Percentiles rank a stretch among this genome's conserved stretches.
Conservation (phyloP, 2,329 filamentous ascomycete genomes). For the Emmonsiellopsis sp. region DNA sequence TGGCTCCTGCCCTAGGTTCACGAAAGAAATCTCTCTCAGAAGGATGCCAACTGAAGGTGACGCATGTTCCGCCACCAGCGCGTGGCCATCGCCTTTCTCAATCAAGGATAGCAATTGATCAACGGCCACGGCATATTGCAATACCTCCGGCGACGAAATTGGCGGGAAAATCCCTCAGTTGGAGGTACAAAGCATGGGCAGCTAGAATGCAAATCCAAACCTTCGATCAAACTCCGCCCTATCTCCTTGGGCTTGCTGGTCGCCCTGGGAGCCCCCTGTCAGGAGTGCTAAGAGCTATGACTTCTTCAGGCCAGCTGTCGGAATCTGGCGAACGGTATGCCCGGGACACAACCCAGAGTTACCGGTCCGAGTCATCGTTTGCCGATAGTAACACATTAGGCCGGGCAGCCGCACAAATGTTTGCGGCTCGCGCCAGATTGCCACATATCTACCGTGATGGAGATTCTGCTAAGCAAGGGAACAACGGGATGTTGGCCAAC, state of each 20-base stretch:
- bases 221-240: constrained; percentile 8
- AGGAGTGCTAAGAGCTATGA: constrained; percentile 17
- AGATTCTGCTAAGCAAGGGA: too few species aligned
- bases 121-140: not conserved
- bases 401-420: not conserved
- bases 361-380: not conserved
- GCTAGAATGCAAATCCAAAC: constrained; percentile 27
- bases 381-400: not conserved
- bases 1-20: too few species aligned
- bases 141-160: not conserved
- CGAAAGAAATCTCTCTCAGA: too few species aligned
- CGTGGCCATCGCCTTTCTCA: not conserved
- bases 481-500: too few species aligned
- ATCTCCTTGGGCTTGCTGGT: constrained; percentile 15
- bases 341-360: not conserved
- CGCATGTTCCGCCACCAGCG: too few species aligned
- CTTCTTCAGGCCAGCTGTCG: constrained; percentile 7
- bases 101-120: not conserved
- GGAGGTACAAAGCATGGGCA: constrained; percentile 27
- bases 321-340: not conserved
- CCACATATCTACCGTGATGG: too few species aligned
- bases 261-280: constrained; percentile 29
- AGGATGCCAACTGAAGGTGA: too few species aligned
- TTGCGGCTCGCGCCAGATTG: not conserved
- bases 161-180: constrained; percentile 5